These are phyloP conservation scores for Syzygium aromaticum DNA, from an alignment of 345 rosid species.

Conservation along the genomic window DNA sequence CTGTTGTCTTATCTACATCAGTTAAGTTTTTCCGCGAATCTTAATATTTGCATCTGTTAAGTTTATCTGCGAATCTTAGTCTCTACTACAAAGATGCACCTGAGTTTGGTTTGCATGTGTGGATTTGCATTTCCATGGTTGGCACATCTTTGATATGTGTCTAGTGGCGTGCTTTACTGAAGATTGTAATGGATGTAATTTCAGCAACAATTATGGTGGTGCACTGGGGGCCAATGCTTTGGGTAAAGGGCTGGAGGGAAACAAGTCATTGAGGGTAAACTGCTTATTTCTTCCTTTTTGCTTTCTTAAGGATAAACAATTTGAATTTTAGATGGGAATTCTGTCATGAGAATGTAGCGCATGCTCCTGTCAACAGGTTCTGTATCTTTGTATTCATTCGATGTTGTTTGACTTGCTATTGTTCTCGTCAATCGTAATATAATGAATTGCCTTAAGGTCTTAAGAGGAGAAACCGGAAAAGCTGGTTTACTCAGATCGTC, in stretches of 20 bases:
- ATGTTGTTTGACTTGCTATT: not conserved
- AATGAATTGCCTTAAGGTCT: not conserved
- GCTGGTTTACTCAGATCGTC: not conserved
- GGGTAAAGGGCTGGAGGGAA: conserved; percentile 85
- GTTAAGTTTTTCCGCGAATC: not conserved
- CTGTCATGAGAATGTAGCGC: not conserved
- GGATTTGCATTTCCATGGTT: not conserved
- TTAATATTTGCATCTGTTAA: not conserved
- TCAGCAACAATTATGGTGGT: conserved; percentile 95
- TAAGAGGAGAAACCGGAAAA: not conserved
- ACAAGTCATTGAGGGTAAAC: conserved; percentile 73
- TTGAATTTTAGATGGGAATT: not conserved
- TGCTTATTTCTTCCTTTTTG: not conserved
- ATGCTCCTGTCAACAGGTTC: not conserved
- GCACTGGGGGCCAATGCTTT: conserved; percentile 93
- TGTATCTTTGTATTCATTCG: not conserved
- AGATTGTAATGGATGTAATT: conserved; percentile 7
- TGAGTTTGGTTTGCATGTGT: not conserved
- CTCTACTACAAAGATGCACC: not conserved
- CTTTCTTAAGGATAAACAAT: not conserved
- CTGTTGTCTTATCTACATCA: not conserved
- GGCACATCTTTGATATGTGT: not conserved
- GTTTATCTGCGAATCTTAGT: not conserved
- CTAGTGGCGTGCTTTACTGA: not conserved
- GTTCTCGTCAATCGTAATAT: not conserved